Percentiles rank a stretch among this genome's conserved stretches.
These are phyloP conservation scores for Colletotrichum viniferum DNA, from an alignment of 2,329 filamentous ascomycete species.

Conservation along the genomic window DNA sequence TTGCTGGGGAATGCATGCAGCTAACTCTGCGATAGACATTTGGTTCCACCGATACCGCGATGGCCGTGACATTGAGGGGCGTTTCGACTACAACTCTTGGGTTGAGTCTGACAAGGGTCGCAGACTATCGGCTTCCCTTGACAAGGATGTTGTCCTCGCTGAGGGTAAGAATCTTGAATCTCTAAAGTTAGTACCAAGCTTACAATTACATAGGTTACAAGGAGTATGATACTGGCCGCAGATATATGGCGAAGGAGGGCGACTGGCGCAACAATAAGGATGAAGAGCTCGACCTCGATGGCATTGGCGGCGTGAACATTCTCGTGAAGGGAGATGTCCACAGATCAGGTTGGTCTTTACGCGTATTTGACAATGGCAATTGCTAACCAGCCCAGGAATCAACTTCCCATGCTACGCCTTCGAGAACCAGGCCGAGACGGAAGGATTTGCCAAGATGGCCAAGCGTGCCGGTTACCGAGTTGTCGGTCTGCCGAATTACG, in stretches of 20 bases:
- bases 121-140: constrained; percentile 72
- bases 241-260: constrained; percentile 88
- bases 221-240: constrained; percentile 88
- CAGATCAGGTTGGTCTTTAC: constrained; percentile 72
- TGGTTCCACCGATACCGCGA: constrained; percentile 94
- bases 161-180: constrained; percentile 67
- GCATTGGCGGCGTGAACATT: constrained; percentile 96
- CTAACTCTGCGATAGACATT: constrained; percentile 65
- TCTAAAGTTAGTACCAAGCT: background rate
- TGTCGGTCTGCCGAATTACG: constrained; percentile 91
- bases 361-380: background rate
- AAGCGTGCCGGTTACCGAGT: constrained; percentile 94
- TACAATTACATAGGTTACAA: constrained; percentile 73
- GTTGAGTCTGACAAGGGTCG: constrained; percentile 87
- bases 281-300: constrained; percentile 89
- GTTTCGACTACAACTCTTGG: constrained; percentile 99
- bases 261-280: constrained; percentile 93
- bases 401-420: constrained; percentile 98
- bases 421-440: constrained; percentile 98
- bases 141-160: constrained; percentile 83
- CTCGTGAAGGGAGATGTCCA: constrained; percentile 98
- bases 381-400: constrained; percentile 65
- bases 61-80: constrained; percentile 86
- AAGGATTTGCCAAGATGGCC: constrained; percentile 99
- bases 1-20: constrained; percentile 4